phyloP scores from a whole-genome alignment of 768 basidiomycete genomes.

The Boletus rubescentipes region DNA sequence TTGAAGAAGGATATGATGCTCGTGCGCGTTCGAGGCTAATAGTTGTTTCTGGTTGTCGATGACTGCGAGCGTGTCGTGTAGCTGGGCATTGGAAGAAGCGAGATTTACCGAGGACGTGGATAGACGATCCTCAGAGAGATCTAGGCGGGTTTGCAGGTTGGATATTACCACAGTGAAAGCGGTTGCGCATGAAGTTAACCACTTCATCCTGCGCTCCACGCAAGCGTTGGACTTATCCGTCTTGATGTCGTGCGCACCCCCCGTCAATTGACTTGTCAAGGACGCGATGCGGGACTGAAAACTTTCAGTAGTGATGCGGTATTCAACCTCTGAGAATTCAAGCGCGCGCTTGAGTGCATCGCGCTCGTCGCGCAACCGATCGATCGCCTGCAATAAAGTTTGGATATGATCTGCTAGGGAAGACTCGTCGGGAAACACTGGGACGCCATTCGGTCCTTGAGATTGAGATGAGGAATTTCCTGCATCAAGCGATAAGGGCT shows the following conservation, averaged over 20 bases:
- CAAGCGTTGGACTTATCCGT: constrained; percentile 1
- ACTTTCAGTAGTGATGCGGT: constrained; percentile 60
- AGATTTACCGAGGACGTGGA: constrained; percentile 11
- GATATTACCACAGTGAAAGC: constrained; percentile 42
- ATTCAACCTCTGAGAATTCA: constrained; percentile 68
- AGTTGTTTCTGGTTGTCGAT: constrained; percentile 21
- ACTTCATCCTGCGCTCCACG: constrained; percentile 21
- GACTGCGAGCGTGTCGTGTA: constrained; percentile 14
- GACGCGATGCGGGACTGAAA: constrained; percentile 50
- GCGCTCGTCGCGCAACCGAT: constrained; percentile 67
- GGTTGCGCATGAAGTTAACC: constrained; percentile 33
- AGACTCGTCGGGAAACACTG: constrained; percentile 18
- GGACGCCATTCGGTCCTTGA: neutral
- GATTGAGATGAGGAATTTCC: neutral
- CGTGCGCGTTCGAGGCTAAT: constrained; percentile 16
- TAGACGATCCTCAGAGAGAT: constrained; percentile 17
- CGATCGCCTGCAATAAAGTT: constrained; percentile 58
- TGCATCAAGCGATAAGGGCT: neutral
- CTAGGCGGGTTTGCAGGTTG: constrained; percentile 34
- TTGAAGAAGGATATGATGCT: constrained; percentile 26
- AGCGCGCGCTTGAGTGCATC: constrained; percentile 61
- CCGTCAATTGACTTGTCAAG: constrained; percentile 26
- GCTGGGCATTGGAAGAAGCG: constrained; percentile 17
- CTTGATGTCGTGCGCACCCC: constrained; percentile 19
- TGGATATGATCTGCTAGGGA: constrained; percentile 44